Evolutionary conservation across 768 basidiomycete species (phyloP).

Genomic region (Tricholoma flavovirens): DNA sequence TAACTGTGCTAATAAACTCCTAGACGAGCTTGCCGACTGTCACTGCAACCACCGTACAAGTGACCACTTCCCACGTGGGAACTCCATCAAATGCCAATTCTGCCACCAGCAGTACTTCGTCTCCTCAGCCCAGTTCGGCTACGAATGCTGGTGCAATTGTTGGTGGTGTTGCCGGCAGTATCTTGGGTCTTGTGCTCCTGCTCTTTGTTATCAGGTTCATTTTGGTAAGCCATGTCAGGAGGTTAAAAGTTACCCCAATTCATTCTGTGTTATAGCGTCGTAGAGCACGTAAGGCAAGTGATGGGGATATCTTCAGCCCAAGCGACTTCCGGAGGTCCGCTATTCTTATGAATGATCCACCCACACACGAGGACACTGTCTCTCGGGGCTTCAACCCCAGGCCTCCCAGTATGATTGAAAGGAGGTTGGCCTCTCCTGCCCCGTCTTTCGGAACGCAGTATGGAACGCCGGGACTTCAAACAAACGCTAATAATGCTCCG

Average conservation of each 20-base stretch:
- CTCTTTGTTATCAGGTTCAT: constrained; percentile 41
- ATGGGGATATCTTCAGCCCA: constrained; percentile 42
- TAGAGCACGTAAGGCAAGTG: constrained; percentile 37
- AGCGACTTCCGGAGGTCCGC: constrained; percentile 60
- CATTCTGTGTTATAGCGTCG: constrained; percentile 26
- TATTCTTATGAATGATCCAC: constrained; percentile 52
- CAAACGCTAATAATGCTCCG: constrained; percentile 8
- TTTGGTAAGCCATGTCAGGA: constrained; percentile 30
- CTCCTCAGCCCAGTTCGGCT: constrained; percentile 8
- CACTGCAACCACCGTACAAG: background rate
- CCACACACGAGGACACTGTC: constrained; percentile 33
- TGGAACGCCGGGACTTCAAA: constrained; percentile 20
- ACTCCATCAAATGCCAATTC: constrained; percentile 9
- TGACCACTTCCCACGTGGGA: background rate
- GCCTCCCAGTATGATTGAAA: constrained; percentile 41
- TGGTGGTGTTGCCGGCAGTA: constrained; percentile 41
- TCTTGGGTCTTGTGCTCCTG: constrained; percentile 36
- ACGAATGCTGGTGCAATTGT: constrained; percentile 27
- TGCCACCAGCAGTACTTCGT: constrained; percentile 14
- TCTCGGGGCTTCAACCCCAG: constrained; percentile 44
- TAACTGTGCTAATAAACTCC: background rate
- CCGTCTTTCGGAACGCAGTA: constrained; percentile 30
- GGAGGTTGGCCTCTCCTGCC: constrained; percentile 22
- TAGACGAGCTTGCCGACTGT: background rate
- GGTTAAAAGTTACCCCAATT: background rate